Evolutionary conservation across 345 rosid genomes (phyloP).

Genomic region (Arabis alpina): DNA sequence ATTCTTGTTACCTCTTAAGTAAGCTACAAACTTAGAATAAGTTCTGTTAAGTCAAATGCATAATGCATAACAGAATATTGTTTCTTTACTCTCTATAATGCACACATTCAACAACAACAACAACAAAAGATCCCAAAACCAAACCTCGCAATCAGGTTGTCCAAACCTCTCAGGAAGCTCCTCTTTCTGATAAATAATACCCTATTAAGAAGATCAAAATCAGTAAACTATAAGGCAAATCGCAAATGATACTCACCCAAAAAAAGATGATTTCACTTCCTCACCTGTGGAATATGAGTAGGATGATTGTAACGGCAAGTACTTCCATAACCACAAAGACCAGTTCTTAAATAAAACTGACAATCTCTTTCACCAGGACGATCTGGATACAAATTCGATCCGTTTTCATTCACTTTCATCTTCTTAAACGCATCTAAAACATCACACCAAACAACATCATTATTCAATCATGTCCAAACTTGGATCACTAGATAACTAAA

Average conservation of each 20-base stretch:
- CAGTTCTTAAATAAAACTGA: slow-evolving; percentile 65
- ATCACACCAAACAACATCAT: slow-evolving; percentile 19
- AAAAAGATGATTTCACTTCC: not conserved
- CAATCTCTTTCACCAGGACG: slow-evolving; percentile 85
- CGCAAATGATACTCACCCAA: not conserved
- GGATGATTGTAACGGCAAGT: slow-evolving; percentile 81
- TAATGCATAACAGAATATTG: slow-evolving; percentile 3
- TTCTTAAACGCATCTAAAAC: slow-evolving; percentile 54
- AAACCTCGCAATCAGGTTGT: slow-evolving; percentile 78
- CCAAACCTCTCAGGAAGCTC: slow-evolving; percentile 75
- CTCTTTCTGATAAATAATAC: slow-evolving; percentile 48
- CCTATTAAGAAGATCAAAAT: slow-evolving; percentile 43
- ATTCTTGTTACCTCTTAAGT: slow-evolving; percentile 22
- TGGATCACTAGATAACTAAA: slow-evolving; percentile 12
- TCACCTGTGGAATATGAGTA: slow-evolving; percentile 50
- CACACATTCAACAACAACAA: not conserved
- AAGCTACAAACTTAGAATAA: slow-evolving; percentile 16
- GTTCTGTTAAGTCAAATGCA: slow-evolving; percentile 4
- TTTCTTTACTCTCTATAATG: not conserved
- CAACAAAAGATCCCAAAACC: slow-evolving; percentile 4
- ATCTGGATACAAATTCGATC: slow-evolving; percentile 59
- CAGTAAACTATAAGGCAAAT: slow-evolving; percentile 14
- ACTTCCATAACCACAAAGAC: slow-evolving; percentile 69
- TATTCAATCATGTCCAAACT: not conserved
- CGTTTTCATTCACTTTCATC: slow-evolving; percentile 56